These are phyloP conservation scores for Sphenostylis stenocarpa DNA, from an alignment of 306 rosid species.

Conservation along the genomic window DNA sequence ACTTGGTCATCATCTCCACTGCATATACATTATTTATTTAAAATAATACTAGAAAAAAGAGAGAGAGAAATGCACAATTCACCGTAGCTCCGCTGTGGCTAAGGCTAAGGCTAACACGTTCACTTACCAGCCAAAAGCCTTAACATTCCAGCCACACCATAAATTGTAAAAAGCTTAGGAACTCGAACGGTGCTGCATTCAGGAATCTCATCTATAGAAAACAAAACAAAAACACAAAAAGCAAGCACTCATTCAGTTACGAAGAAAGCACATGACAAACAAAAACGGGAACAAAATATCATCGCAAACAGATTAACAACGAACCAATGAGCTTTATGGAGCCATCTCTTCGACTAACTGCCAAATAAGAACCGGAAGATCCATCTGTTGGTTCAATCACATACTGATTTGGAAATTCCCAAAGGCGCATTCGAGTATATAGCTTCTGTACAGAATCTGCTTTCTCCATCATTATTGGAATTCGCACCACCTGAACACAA, in stretches of 20 bases:
- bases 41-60: neutral
- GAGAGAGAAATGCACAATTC: neutral
- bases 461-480: conserved; percentile 74
- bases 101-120: neutral
- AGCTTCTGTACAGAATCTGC: conserved; percentile 82
- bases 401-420: conserved; percentile 90
- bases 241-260: neutral
- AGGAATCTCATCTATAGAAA: conserved; percentile 68
- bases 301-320: conserved; percentile 13
- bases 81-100: conserved; percentile 5
- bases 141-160: conserved; percentile 85
- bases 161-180: conserved; percentile 73
- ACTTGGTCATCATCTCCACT: neutral
- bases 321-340: conserved; percentile 82
- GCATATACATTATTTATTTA: neutral
- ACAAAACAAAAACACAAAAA: conserved; percentile 11
- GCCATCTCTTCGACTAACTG: conserved; percentile 72
- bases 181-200: conserved; percentile 64
- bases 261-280: neutral
- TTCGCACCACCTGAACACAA: conserved; percentile 40
- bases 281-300: neutral
- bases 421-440: conserved; percentile 82
- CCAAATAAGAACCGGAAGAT: conserved; percentile 71
- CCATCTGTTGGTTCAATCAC: conserved; percentile 95
- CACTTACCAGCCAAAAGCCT: conserved; percentile 80